Base-by-base conservation (phyloP, 1,139 yeast species). In the Yamadazyma atlantica region DNA sequence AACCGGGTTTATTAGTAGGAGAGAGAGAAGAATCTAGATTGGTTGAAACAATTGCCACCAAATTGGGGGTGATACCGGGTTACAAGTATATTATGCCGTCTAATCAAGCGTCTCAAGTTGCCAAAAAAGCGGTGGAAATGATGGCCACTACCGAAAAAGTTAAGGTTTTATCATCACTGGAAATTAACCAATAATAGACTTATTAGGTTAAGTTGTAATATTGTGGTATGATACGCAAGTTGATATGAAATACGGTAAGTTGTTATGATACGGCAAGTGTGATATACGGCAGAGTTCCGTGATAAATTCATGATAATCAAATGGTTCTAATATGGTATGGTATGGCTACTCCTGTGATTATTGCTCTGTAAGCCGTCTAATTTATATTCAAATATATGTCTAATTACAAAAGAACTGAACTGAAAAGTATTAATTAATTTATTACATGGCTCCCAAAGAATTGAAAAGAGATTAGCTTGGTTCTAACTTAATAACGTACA, bases 1-100 rank as follows among this genome's bases (percentile, higher is more conserved):
- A 84, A 51, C 95, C 95, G 0, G 95, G 95, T 10, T 55, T 64
- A 0, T 62, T 85, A 30, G 50, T 84, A 10, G 95, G 94, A 3
- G 68, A 75, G 22, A 64, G 94, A 48, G 68, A 65, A n/a, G 49
- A 47, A 9, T 2, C 60, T 40, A 50, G 53, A 17, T 4, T 55
- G 1, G 42, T 55, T 4, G 57, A 57, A 16, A 10, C 12, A 15
- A 9, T 8, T 28, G 4, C 21, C 30, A 8, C 16, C 11, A 6
- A 28, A 16, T n/a, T 19, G 6, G 22, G 6, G 9, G 22, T 6
- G 22, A 6, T 19, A 19, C 22, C 22, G 9, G 22, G 22, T 6
- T 6, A 6, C 22, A 6, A 9, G 22, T 19, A 6, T 6, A 6
- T 6, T 6, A 6, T 19, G 22, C 6, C 22, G 9, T 19, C 22